phyloP scores from a whole-genome alignment of 352 stramenopile species.

The Pythium myriotylum region DNA sequence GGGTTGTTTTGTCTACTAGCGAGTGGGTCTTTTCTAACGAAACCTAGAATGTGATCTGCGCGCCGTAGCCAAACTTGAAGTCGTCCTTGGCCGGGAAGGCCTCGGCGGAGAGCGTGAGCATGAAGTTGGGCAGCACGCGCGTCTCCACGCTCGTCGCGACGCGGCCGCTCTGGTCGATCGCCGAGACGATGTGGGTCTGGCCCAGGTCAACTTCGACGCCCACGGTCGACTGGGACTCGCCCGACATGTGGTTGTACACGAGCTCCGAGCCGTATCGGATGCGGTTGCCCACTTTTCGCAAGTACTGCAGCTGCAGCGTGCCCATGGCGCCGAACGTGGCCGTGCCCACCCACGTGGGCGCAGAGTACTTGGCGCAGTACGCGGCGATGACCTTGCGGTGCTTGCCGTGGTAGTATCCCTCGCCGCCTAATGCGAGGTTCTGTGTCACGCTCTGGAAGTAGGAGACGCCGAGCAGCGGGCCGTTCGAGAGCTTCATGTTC shows the following conservation, averaged over 20 bases:
- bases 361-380: conserved; percentile 86
- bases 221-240: conserved; percentile 80
- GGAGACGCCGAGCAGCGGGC: conserved; percentile 78
- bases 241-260: conserved; percentile 84
- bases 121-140: conserved; percentile 86
- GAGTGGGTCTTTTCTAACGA: conserved; percentile 14
- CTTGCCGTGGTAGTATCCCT: conserved; percentile 90
- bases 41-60: conserved; percentile 87
- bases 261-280: conserved; percentile 85
- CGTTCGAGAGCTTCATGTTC: conserved; percentile 91
- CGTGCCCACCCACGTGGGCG: conserved; percentile 66
- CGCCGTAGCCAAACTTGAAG: conserved; percentile 91
- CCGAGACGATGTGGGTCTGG: conserved; percentile 85
- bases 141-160: conserved; percentile 84
- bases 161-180: conserved; percentile 80
- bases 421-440: conserved; percentile 74
- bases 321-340: conserved; percentile 80
- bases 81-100: conserved; percentile 87
- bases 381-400: conserved; percentile 84
- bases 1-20: conserved; percentile 18
- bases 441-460: conserved; percentile 89
- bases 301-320: conserved; percentile 84
- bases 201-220: conserved; percentile 85
- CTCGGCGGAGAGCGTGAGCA: conserved; percentile 83
- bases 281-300: conserved; percentile 83